Conservation (phyloP, 140 eudicot species). For the Cichorium intybus region DNA sequence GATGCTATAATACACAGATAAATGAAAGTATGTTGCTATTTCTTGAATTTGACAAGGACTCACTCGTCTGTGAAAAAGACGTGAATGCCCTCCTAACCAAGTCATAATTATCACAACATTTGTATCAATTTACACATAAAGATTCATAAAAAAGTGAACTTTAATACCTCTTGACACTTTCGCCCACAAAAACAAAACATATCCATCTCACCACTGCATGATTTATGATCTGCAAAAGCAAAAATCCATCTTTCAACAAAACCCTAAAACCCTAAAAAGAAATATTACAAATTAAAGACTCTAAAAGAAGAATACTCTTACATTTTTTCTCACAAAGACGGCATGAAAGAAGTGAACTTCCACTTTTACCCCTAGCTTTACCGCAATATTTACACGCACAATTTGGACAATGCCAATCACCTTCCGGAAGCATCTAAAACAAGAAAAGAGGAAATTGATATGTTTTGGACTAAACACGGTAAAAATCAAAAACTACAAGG, state of each 20-base stretch:
- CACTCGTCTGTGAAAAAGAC: background rate
- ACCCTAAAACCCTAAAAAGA: background rate
- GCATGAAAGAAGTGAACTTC: conserved; percentile 47
- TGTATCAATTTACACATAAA: background rate
- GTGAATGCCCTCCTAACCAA: background rate
- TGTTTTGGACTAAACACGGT: conserved; percentile 7
- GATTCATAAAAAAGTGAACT: background rate
- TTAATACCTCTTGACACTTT: conserved; percentile 78
- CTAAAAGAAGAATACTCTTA: conserved; percentile 25
- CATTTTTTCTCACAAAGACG: conserved; percentile 85
- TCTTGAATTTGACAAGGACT: too few relatives aligned
- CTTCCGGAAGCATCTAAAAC: conserved; percentile 86
- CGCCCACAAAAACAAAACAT: conserved; percentile 60
- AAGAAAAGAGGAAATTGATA: conserved; percentile 16
- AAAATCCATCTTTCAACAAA: conserved; percentile 2
- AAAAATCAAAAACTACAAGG: background rate
- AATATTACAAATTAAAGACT: background rate
- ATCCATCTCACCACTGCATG: conserved; percentile 57
- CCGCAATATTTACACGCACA: conserved; percentile 75
- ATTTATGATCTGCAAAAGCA: conserved; percentile 56
- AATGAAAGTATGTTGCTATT: too few relatives aligned
- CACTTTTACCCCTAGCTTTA: conserved; percentile 32
- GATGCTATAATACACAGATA: too few relatives aligned
- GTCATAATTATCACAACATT: background rate
- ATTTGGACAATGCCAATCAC: conserved; percentile 96